Evolutionary conservation across 164 flowering plant species (phyloP), one percentile per base, ranked within the genome.

Genomic region (Tetrastigma voinierianum): DNA sequence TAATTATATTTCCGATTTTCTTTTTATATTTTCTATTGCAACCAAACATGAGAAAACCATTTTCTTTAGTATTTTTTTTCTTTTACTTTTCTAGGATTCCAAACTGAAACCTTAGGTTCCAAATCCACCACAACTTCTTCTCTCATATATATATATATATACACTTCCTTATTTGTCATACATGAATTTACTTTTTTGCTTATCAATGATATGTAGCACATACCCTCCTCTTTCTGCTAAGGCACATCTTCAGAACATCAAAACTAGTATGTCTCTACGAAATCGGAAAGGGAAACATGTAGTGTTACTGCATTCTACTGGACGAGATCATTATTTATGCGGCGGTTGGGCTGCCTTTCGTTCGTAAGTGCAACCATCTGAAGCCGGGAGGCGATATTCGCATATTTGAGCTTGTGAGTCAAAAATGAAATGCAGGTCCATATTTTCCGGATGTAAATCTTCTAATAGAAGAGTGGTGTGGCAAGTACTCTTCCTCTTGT

Each of bases 361-460:
- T 43, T n/a, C 62, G 17, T 59, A 15, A n/a, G 48, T n/a, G n/a
- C n/a, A 59, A 59, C 48, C 18, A 59, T 32, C 14, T 59, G 12
- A 17, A 40, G n/a, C n/a, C n/a, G 25, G 8, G 2, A 18, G 48
- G 46, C 0, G 47, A 59, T 40, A 16, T 59, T 14, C n/a, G 48
- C 48, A 59, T 59, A 21, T 59, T 40, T 25, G 62, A 40, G 15
- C 62, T 40, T 32, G 62, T 40, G 48, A 20, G 18, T n/a, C 43
- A 59, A n/a, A n/a, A 16, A 4, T 59, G 62, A 59, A 59, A 40
- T 59, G 62, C 48, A 4, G 25, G 62, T 44, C 20, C 47, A 59
- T 59, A 45, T 43, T 59, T 56, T 56, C 15, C 52, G 6, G 2
- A 49, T 6, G 15, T 6, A 14, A n/a, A 49, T 14, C 18, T 14